phyloP scores from a whole-genome alignment of 2,329 filamentous ascomycete genomes.

The Exophiala xenobiotica region DNA sequence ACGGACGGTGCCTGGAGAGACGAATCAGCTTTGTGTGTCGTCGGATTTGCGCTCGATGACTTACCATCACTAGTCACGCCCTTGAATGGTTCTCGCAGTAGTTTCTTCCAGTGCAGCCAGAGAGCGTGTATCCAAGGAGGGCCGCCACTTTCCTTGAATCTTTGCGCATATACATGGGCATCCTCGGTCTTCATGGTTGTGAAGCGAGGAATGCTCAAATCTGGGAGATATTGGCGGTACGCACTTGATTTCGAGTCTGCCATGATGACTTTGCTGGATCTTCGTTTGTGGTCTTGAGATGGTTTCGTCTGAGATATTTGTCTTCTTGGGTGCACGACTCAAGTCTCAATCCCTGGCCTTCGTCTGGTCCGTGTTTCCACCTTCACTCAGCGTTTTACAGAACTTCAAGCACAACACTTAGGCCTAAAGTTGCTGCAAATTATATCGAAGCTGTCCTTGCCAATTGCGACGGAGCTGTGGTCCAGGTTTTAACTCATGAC shows the following conservation, averaged over 20 bases:
- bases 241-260: conserved; percentile 24
- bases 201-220: conserved; percentile 62
- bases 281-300: not conserved
- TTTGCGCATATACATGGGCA: conserved; percentile 60
- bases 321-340: too few species aligned
- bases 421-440: too few species aligned
- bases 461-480: too few species aligned
- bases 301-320: too few species aligned
- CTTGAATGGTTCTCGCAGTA: conserved; percentile 65
- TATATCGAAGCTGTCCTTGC: too few species aligned
- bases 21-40: conserved; percentile 18
- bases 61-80: conserved; percentile 68
- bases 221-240: conserved; percentile 63
- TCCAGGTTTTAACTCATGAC: too few species aligned
- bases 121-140: conserved; percentile 68
- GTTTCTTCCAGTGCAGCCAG: conserved; percentile 58
- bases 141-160: conserved; percentile 57
- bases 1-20: conserved; percentile 40
- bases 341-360: too few species aligned
- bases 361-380: too few species aligned
- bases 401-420: too few species aligned
- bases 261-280: conserved; percentile 5
- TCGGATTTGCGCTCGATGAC: conserved; percentile 18
- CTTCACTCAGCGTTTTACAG: too few species aligned
- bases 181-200: conserved; percentile 62